Percentiles rank a stretch among this genome's conserved stretches.
These are phyloP conservation scores for Cyclotella distinguenda DNA, from an alignment of 108 stramenopile genomes.

Conservation along the genomic window DNA sequence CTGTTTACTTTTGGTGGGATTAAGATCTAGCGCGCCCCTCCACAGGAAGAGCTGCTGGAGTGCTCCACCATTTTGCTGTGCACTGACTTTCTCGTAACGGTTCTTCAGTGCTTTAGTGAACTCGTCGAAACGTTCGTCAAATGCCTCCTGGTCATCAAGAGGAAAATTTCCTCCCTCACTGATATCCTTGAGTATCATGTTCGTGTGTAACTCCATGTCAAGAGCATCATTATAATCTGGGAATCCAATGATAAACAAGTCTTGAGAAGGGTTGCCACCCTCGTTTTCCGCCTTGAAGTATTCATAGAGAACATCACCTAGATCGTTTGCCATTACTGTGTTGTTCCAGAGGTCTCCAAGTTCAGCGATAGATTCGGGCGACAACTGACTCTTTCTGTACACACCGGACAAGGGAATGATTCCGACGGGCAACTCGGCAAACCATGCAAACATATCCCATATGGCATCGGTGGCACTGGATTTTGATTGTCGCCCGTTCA, in stretches of 20 bases:
- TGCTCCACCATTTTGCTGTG: slow-evolving; percentile 22
- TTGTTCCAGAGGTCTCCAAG: slow-evolving; percentile 34
- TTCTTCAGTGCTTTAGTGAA: slow-evolving; percentile 20
- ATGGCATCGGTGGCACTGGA: slow-evolving; percentile 31
- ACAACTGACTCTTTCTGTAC: slow-evolving; percentile 32
- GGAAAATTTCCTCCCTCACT: slow-evolving; percentile 28
- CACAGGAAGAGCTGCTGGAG: slow-evolving; percentile 35
- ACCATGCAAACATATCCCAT: slow-evolving; percentile 48
- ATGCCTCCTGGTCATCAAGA: slow-evolving; percentile 22
- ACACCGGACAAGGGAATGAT: slow-evolving; percentile 35
- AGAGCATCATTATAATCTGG: slow-evolving; percentile 33
- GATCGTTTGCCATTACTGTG: slow-evolving; percentile 40
- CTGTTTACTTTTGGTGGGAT: slow-evolving; percentile 17
- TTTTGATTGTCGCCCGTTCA: slow-evolving; percentile 43
- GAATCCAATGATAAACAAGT: slow-evolving; percentile 43
- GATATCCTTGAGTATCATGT: slow-evolving; percentile 23
- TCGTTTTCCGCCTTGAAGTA: slow-evolving; percentile 36
- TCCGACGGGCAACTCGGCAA: slow-evolving; percentile 24
- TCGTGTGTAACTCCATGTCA: slow-evolving; percentile 22
- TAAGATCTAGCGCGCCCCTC: slow-evolving; percentile 40
- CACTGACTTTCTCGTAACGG: slow-evolving; percentile 25
- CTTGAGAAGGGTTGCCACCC: slow-evolving; percentile 39
- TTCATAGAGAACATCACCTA: slow-evolving; percentile 18
- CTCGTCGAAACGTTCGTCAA: slow-evolving; percentile 19
- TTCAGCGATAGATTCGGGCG: slow-evolving; percentile 2